phyloP scores from a whole-genome alignment of 2,329 filamentous ascomycete genomes.

The Xylaria digitata region DNA sequence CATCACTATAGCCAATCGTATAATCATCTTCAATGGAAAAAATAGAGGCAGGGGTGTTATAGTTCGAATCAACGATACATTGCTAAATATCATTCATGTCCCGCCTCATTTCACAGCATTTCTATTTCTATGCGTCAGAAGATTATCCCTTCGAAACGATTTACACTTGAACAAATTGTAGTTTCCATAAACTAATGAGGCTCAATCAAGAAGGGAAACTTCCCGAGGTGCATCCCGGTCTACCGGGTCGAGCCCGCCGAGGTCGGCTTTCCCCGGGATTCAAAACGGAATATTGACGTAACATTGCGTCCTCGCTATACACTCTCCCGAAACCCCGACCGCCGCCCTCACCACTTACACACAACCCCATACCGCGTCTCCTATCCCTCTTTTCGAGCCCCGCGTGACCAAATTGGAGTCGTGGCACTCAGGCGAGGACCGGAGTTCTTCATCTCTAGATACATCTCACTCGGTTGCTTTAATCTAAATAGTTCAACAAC shows the following conservation, averaged over 20 bases:
- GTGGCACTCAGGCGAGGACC: neutral
- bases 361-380: slow-evolving; percentile 28
- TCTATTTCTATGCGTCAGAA: neutral
- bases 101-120: too few relatives aligned
- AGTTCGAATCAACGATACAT: too few relatives aligned
- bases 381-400: slow-evolving; percentile 35
- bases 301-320: slow-evolving; percentile 27
- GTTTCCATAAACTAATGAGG: neutral
- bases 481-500: neutral
- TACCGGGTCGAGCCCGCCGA: slow-evolving; percentile 14
- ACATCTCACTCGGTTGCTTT: neutral
- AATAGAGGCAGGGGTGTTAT: too few relatives aligned
- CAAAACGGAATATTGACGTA: slow-evolving; percentile 18
- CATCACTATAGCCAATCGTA: too few relatives aligned
- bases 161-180: too few relatives aligned
- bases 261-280: slow-evolving; percentile 18
- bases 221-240: slow-evolving; percentile 8
- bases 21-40: too few relatives aligned
- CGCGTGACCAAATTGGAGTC: slow-evolving; percentile 33
- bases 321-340: slow-evolving; percentile 42
- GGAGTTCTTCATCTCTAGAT: neutral
- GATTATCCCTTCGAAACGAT: neutral
- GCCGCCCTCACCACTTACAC: slow-evolving; percentile 25
- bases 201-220: neutral
- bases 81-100: too few relatives aligned